Evolutionary conservation across 371 early-diverging fungal species (phyloP).

Genomic region (Mucor lusitanicus): DNA sequence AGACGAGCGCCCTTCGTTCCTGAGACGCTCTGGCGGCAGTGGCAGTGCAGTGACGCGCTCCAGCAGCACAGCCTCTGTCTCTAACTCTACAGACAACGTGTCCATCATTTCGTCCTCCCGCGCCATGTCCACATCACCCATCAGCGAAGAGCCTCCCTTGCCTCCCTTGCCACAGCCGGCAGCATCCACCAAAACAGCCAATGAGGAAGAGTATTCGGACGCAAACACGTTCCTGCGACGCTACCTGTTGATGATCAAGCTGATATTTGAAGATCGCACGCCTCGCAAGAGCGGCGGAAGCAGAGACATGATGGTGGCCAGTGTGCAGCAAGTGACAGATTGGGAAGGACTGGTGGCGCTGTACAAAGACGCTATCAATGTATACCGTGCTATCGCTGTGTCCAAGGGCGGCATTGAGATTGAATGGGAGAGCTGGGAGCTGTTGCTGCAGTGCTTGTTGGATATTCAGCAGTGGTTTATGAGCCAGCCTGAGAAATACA

Average conservation of each 20-base stretch:
- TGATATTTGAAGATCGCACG: constrained; percentile 48
- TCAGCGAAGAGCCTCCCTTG: constrained; percentile 7
- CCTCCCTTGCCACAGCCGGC: neutral
- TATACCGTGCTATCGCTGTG: constrained; percentile 60
- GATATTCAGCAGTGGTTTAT: constrained; percentile 60
- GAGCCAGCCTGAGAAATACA: constrained; percentile 51
- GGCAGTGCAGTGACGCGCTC: constrained; percentile 38
- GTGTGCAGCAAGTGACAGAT: constrained; percentile 37
- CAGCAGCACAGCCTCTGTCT: constrained; percentile 38
- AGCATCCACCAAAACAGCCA: neutral
- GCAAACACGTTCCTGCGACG: constrained; percentile 64
- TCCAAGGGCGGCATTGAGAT: constrained; percentile 62
- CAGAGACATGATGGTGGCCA: constrained; percentile 17
- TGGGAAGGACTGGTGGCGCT: constrained; percentile 52
- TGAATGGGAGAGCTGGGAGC: constrained; percentile 64
- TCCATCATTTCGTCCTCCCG: neutral
- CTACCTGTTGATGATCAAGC: constrained; percentile 58
- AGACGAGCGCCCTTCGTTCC: constrained; percentile 67
- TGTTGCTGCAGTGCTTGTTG: constrained; percentile 50
- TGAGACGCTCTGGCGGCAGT: constrained; percentile 48
- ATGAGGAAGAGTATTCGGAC: constrained; percentile 24
- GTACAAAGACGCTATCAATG: constrained; percentile 63
- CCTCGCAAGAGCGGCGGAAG: neutral
- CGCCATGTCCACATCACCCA: constrained; percentile 16
- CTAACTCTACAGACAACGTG: constrained; percentile 11